Conservation (phyloP, 2,329 filamentous ascomycete species). For the Fusarium falciforme region DNA sequence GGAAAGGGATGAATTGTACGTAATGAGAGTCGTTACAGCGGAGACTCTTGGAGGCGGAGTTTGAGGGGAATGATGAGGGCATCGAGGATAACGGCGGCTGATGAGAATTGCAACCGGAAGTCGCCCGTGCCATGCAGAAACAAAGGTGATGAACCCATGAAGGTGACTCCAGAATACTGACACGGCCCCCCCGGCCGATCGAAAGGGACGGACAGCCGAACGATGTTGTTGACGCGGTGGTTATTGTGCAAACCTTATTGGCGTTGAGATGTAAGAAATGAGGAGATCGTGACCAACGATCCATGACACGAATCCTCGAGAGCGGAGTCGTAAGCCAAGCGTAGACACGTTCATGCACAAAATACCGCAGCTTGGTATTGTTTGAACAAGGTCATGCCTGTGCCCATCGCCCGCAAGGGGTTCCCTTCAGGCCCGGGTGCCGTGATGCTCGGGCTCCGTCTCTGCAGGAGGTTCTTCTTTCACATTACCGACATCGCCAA, state of each 20-base stretch:
- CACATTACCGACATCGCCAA: neutral
- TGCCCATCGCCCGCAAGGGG: constrained; percentile 7
- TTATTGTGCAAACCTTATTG: constrained; percentile 24
- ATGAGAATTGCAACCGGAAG: neutral
- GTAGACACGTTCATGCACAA: constrained; percentile 29
- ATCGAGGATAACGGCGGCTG: constrained; percentile 31
- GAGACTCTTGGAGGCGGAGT: constrained; percentile 14
- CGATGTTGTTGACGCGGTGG: neutral
- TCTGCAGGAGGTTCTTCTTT: neutral
- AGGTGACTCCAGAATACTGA: neutral
- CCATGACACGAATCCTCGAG: constrained; percentile 19
- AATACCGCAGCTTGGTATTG: constrained; percentile 36
- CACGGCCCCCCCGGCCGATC: neutral
- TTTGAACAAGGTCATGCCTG: constrained; percentile 30
- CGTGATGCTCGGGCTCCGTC: constrained; percentile 10
- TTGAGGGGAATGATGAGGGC: neutral
- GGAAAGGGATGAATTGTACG: constrained; percentile 15
- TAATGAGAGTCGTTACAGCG: constrained; percentile 18
- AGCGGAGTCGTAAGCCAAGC: constrained; percentile 33
- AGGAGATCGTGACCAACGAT: constrained; percentile 37
- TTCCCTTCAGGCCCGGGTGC: constrained; percentile 11
- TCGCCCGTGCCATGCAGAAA: constrained; percentile 1
- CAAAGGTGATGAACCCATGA: neutral
- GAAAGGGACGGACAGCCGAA: neutral
- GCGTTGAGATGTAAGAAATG: constrained; percentile 16